These are phyloP conservation scores for Aspergillus sclerotioniger DNA, from an alignment of 495 filamentous ascomycete species.

Conservation along the genomic window DNA sequence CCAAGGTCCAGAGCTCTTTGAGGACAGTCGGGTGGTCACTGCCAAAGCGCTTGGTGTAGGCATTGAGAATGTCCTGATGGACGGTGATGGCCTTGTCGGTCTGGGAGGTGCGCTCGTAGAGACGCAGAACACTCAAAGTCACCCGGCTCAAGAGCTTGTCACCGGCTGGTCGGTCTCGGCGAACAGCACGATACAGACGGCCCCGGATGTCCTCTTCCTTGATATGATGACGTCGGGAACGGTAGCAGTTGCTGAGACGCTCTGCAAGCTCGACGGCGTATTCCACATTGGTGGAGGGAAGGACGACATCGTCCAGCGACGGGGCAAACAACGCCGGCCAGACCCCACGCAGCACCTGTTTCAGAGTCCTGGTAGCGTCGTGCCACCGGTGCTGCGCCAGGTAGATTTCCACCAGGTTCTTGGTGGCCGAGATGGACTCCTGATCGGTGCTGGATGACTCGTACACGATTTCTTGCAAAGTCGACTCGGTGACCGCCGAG, in stretches of 20 bases:
- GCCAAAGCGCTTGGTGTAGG: conserved; percentile 32
- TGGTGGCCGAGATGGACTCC: conserved; percentile 29
- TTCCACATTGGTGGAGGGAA: conserved; percentile 28
- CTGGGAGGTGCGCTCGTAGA: conserved; percentile 35
- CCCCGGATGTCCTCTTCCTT: conserved; percentile 37
- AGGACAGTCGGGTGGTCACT: conserved; percentile 31
- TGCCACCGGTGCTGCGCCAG: conserved; percentile 38
- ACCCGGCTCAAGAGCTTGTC: conserved; percentile 31
- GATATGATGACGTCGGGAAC: conserved; percentile 30
- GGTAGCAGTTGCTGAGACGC: conserved; percentile 34
- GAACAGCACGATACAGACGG: conserved; percentile 35
- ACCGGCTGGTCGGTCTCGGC: conserved; percentile 25
- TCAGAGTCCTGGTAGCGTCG: conserved; percentile 35
- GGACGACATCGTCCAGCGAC: conserved; percentile 31
- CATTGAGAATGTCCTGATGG: conserved; percentile 31
- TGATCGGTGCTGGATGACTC: conserved; percentile 26
- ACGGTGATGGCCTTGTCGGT: conserved; percentile 33
- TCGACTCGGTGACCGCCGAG: conserved; percentile 28
- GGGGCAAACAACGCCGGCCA: conserved; percentile 37
- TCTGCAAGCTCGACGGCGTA: conserved; percentile 31
- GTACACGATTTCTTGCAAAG: conserved; percentile 32
- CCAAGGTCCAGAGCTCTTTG: conserved; percentile 35
- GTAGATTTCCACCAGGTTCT: conserved; percentile 30
- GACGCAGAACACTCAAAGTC: conserved; percentile 26
- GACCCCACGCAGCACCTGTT: conserved; percentile 31